Conservation (phyloP, 192 early-diverging fungal genomes). For the Gaertneriomyces semiglobifer region DNA sequence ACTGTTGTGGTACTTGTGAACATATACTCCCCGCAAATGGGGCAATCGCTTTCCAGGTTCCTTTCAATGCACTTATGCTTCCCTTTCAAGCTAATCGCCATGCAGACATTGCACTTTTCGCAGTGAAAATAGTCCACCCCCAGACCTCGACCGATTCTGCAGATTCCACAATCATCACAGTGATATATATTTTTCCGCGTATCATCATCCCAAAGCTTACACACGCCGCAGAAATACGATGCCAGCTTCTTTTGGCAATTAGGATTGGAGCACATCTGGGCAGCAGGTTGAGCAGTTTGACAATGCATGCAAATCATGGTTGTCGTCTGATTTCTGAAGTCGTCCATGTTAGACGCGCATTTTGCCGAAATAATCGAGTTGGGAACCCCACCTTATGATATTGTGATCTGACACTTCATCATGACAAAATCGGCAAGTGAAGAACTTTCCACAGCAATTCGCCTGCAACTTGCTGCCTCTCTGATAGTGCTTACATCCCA, state of each 20-base stretch:
- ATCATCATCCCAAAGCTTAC: slow-evolving; percentile 90
- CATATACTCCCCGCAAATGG: slow-evolving; percentile 95
- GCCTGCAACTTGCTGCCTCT: slow-evolving; percentile 69
- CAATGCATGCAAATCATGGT: slow-evolving; percentile 96
- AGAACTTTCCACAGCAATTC: slow-evolving; percentile 72
- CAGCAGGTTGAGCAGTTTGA: slow-evolving; percentile 70
- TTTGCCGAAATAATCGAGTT: neutral
- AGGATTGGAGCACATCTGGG: slow-evolving; percentile 63
- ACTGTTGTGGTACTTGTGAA: slow-evolving; percentile 79
- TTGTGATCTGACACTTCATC: slow-evolving; percentile 63
- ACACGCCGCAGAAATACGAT: slow-evolving; percentile 80
- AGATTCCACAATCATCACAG: slow-evolving; percentile 90
- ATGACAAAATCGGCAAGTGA: slow-evolving; percentile 75
- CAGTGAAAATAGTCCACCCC: slow-evolving; percentile 89
- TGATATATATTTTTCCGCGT: slow-evolving; percentile 84
- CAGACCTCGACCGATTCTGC: slow-evolving; percentile 77
- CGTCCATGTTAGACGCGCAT: neutral
- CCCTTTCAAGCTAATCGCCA: slow-evolving; percentile 68
- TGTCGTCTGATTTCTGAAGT: slow-evolving; percentile 56
- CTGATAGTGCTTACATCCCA: slow-evolving; percentile 81
- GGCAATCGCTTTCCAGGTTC: slow-evolving; percentile 87
- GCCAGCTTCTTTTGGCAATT: slow-evolving; percentile 64
- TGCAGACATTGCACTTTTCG: slow-evolving; percentile 85
- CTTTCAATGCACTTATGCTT: slow-evolving; percentile 89
- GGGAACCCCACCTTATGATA: slow-evolving; percentile 58